Conservation (phyloP, 179 eudicot genomes). For the Actinidia polygama region DNA sequence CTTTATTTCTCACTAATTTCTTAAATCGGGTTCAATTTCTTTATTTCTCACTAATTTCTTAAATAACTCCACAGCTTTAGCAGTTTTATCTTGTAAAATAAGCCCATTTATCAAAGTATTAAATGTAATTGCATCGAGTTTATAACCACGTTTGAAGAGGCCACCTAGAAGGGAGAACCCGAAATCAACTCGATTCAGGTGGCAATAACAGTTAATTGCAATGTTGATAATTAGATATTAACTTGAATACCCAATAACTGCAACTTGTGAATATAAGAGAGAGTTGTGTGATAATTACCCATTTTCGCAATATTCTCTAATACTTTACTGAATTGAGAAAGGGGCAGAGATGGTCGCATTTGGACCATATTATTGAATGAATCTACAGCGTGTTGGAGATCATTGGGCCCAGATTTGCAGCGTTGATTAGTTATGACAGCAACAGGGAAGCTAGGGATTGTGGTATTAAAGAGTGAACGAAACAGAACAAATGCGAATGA, state of each 20-base stretch:
- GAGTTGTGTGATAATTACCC: neutral
- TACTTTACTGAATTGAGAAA: neutral
- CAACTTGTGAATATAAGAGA: neutral
- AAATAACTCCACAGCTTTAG: neutral
- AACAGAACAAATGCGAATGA: too few relatives aligned
- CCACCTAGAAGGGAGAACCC: slow-evolving; percentile 7
- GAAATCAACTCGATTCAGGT: neutral
- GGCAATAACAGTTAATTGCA: slow-evolving; percentile 5
- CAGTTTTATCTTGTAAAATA: neutral
- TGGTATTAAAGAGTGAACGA: too few relatives aligned
- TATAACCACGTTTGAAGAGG: slow-evolving; percentile 6
- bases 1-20: neutral
- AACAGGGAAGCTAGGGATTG: too few relatives aligned
- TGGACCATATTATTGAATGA: neutral
- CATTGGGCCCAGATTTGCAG: neutral
- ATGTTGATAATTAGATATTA: slow-evolving; percentile 12
- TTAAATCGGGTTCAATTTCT: neutral
- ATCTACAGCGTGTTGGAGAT: neutral
- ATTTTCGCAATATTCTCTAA: neutral
- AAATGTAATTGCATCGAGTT: neutral
- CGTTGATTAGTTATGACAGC: too few relatives aligned
- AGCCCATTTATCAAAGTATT: slow-evolving; percentile 10
- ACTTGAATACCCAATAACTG: neutral
- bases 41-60: neutral
- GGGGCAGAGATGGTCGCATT: neutral